A percentile compares a stretch with the other conserved stretches of the same genome.
phyloP scores from a whole-genome alignment of 163 green algal genomes.

The Botryococcus braunii region DNA sequence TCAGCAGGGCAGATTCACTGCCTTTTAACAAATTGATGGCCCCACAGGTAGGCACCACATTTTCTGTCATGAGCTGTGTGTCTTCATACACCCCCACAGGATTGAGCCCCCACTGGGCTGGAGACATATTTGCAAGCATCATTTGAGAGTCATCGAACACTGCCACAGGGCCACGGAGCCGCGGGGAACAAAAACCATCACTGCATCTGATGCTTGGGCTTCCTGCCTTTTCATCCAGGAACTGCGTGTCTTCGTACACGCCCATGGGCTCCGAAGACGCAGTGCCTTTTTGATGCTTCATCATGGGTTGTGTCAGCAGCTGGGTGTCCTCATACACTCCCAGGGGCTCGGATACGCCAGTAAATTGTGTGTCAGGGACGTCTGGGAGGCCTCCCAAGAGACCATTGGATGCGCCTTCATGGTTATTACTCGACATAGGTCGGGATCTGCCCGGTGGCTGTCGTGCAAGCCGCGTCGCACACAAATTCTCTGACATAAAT shows the following conservation, averaged over 20 bases:
- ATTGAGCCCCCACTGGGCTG: background rate
- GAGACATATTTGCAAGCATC: background rate
- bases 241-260: slow-evolving; percentile 19
- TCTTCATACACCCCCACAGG: slow-evolving; percentile 35
- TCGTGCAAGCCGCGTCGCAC: background rate
- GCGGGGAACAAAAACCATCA: background rate
- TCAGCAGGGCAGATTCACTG: too few relatives aligned
- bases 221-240: background rate
- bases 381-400: background rate
- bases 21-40: too few relatives aligned
- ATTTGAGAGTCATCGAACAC: background rate
- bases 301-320: background rate
- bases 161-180: background rate
- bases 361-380: too few relatives aligned
- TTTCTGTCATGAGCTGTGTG: slow-evolving; percentile 31
- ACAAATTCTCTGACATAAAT: background rate
- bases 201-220: background rate
- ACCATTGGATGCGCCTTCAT: background rate
- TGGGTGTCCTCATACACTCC: slow-evolving; percentile 41
- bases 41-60: slow-evolving; percentile 5
- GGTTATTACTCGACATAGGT: background rate
- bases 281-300: background rate
- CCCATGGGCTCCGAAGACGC: background rate
- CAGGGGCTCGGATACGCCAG: background rate
- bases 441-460: background rate